A percentile compares a stretch with the other conserved stretches of the same genome.
Conservation (phyloP, 768 basidiomycete genomes). For the Kwoniella dendrophila region DNA sequence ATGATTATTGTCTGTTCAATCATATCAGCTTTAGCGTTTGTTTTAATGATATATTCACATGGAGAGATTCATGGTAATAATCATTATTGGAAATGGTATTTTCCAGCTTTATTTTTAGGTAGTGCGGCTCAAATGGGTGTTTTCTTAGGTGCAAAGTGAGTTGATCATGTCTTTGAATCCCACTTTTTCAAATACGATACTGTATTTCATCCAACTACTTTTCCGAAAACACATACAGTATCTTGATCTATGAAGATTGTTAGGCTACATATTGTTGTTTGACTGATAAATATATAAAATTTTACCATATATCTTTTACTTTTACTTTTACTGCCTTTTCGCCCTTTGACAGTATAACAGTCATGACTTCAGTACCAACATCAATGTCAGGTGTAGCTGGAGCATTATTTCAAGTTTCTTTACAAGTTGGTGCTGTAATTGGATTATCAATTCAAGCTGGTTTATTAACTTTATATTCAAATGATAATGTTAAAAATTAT, state of each 20-base stretch:
- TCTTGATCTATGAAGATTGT: too few species aligned
- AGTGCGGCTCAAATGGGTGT: constrained; percentile 30
- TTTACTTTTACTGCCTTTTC: too few species aligned
- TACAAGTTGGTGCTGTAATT: neutral
- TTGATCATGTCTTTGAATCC: too few species aligned
- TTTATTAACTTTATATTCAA: neutral
- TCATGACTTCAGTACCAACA: constrained; percentile 39
- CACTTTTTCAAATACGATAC: too few species aligned
- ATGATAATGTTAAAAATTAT: constrained; percentile 27
- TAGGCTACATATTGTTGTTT: too few species aligned
- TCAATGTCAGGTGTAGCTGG: constrained; percentile 41
- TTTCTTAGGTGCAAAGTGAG: constrained; percentile 38
- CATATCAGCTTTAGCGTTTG: constrained; percentile 67
- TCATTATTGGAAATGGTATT: constrained; percentile 44
- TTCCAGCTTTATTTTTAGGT: constrained; percentile 39
- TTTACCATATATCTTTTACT: too few species aligned
- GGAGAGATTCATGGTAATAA: constrained; percentile 13
- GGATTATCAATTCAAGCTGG: neutral
- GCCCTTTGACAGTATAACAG: constrained; percentile 21
- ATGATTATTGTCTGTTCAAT: constrained; percentile 60
- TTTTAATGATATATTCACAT: constrained; percentile 34
- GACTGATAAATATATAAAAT: too few species aligned
- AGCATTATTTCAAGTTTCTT: constrained; percentile 30
- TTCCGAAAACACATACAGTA: too few species aligned
- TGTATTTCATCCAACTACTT: too few species aligned